phyloP scores from a whole-genome alignment of 2,329 filamentous ascomycete species.

The Orbilia brochopaga region DNA sequence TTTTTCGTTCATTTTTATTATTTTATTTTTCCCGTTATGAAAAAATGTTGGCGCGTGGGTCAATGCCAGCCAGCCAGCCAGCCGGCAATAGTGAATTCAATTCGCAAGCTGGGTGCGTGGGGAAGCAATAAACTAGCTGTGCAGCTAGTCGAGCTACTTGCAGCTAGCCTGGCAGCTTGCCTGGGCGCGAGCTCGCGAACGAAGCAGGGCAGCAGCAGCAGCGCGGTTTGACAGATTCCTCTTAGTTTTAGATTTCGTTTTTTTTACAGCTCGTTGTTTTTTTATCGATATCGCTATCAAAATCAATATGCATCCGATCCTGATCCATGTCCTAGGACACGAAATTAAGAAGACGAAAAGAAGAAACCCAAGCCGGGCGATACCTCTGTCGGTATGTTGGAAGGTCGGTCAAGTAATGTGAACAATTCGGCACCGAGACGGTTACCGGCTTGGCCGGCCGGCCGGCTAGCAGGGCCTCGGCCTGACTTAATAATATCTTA shows the following conservation, averaged over 20 bases:
- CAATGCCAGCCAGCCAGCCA: conserved; percentile 3
- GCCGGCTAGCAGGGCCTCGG: no score
- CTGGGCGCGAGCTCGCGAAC: conserved; percentile 20
- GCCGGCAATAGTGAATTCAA: neutral
- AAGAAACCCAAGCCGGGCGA: conserved; percentile 24
- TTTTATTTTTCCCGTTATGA: neutral
- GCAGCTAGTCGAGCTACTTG: conserved; percentile 6
- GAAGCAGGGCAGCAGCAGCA: neutral
- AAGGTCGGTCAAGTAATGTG: no score
- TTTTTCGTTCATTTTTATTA: conserved; percentile 5
- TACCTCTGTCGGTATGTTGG: no score
- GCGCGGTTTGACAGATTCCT: conserved; percentile 20
- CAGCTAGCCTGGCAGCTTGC: neutral
- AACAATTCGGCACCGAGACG: no score
- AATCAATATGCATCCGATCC: conserved; percentile 17
- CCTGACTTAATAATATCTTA: no score
- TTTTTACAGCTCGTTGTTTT: conserved; percentile 8
- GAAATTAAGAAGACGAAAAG: neutral
- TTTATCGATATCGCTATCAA: conserved; percentile 45
- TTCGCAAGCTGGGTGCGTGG: conserved; percentile 29
- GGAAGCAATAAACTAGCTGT: conserved; percentile 8
- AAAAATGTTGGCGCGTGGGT: conserved; percentile 35
- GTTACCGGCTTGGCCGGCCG: no score
- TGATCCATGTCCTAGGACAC: conserved; percentile 13
- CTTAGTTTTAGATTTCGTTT: neutral